Conservation (phyloP, 2,329 filamentous ascomycete genomes). For the Verticillium zaregamsianum region DNA sequence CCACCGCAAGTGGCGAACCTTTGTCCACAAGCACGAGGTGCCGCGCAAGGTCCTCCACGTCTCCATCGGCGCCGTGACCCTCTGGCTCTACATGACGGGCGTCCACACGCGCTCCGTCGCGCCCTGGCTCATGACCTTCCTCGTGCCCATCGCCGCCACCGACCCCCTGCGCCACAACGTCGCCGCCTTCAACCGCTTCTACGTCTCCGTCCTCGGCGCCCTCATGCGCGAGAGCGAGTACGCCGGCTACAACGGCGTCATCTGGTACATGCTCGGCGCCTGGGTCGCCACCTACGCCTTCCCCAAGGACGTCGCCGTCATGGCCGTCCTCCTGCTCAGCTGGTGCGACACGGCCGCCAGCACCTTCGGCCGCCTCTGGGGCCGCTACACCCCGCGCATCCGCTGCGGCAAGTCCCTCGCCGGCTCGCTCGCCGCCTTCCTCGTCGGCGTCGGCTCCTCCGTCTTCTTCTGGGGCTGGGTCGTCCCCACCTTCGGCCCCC, state of each 20-base stretch:
- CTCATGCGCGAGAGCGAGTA: constrained; percentile 98
- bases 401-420: constrained; percentile 88
- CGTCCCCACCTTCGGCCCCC: constrained; percentile 63
- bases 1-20: constrained; percentile 83
- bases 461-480: constrained; percentile 85
- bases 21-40: constrained; percentile 96
- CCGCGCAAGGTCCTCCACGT: constrained; percentile 91
- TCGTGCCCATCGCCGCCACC: constrained; percentile 78
- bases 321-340: constrained; percentile 84
- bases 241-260: constrained; percentile 90
- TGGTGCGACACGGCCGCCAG: constrained; percentile 98
- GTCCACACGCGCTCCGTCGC: constrained; percentile 74
- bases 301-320: constrained; percentile 88
- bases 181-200: constrained; percentile 77
- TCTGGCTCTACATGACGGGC: constrained; percentile 79
- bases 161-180: constrained; percentile 83
- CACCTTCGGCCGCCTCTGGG: constrained; percentile 87
- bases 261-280: constrained; percentile 90
- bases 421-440: constrained; percentile 78
- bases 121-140: constrained; percentile 73
- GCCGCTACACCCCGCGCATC: constrained; percentile 81
- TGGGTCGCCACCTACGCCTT: constrained; percentile 83
- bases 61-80: constrained; percentile 91
- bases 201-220: constrained; percentile 79
- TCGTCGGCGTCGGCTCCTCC: constrained; percentile 79